Conservation (phyloP, 2,329 filamentous ascomycete species). For the Cordyceps tenuipes region DNA sequence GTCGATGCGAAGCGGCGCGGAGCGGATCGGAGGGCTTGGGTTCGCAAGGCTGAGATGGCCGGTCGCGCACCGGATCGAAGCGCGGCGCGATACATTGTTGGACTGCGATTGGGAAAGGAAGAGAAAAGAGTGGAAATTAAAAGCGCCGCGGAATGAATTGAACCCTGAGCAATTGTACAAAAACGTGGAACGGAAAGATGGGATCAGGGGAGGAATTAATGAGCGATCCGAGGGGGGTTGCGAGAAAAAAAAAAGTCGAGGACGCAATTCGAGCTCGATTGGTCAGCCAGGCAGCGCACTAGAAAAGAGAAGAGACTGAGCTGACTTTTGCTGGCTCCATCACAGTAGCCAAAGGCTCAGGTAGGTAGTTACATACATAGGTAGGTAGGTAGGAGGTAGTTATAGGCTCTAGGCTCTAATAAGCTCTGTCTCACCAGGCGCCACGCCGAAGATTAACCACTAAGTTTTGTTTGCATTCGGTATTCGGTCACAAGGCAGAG, state of each 20-base stretch:
- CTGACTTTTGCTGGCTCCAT: not conserved
- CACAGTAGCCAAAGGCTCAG: too few relatives aligned
- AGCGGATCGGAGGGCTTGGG: conserved; percentile 28
- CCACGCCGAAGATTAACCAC: conserved; percentile 9
- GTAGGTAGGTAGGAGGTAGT: too few relatives aligned
- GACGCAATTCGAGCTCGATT: conserved; percentile 2
- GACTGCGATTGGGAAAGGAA: conserved; percentile 2
- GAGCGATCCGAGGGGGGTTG: not conserved
- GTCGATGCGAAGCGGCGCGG: conserved; percentile 44
- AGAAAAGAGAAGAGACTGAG: not conserved
- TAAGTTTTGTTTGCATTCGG: not conserved
- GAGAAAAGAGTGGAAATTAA: conserved; percentile 10
- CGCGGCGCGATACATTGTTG: conserved; percentile 44
- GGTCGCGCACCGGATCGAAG: conserved; percentile 39
- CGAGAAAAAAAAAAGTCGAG: conserved; percentile 5
- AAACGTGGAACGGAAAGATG: not conserved
- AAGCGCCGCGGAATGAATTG: not conserved
- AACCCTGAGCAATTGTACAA: not conserved
- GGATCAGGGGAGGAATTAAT: not conserved
- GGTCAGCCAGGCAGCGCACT: conserved; percentile 6
- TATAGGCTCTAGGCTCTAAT: too few relatives aligned
- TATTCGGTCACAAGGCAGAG: not conserved
- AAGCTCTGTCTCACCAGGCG: not conserved
- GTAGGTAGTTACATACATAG: too few relatives aligned
- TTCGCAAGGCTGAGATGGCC: conserved; percentile 34